These are phyloP conservation scores for Kluyveromyces lactis DNA, from an alignment of 805 yeast species.

Conservation along the genomic window DNA sequence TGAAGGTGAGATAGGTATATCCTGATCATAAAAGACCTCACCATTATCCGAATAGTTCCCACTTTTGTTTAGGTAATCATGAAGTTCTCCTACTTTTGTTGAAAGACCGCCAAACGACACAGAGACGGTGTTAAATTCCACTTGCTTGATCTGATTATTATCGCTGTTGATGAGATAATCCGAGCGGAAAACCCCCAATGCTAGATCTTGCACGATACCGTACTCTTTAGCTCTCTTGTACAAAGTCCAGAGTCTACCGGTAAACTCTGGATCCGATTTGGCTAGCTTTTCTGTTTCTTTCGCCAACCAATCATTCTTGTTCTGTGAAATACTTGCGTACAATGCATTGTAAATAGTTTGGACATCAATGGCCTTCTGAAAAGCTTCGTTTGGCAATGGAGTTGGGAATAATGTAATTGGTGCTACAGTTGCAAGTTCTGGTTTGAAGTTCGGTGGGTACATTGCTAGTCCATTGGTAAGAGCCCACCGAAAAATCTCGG, in stretches of 20 bases:
- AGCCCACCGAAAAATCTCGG: conserved; percentile 62
- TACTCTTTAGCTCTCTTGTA: conserved; percentile 41
- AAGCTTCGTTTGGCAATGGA: conserved; percentile 66
- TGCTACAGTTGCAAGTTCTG: conserved; percentile 47
- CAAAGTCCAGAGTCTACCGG: conserved; percentile 65
- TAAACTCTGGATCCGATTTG: conserved; percentile 61
- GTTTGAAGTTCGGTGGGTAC: conserved; percentile 53
- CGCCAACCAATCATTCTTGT: conserved; percentile 55
- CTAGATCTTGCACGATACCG: conserved; percentile 54
- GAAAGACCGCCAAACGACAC: conserved; percentile 93
- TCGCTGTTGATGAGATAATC: conserved; percentile 67
- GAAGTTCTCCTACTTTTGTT: conserved; percentile 68
- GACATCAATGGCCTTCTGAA: conserved; percentile 55
- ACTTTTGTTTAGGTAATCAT: conserved; percentile 49
- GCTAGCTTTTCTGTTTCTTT: conserved; percentile 47
- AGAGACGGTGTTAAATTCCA: conserved; percentile 92
- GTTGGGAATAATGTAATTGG: conserved; percentile 91
- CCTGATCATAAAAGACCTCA: conserved; percentile 35
- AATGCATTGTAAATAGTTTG: conserved; percentile 65
- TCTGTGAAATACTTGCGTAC: conserved; percentile 55
- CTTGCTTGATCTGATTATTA: conserved; percentile 63
- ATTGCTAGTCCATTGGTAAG: conserved; percentile 74
- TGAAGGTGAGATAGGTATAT: conserved; percentile 61
- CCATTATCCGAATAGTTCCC: conserved; percentile 47
- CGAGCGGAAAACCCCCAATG: conserved; percentile 80